A percentile compares a stretch with the other conserved stretches of the same genome.
phyloP scores from a whole-genome alignment of 2,329 filamentous ascomycete genomes.

The Ceratocystis variospora region DNA sequence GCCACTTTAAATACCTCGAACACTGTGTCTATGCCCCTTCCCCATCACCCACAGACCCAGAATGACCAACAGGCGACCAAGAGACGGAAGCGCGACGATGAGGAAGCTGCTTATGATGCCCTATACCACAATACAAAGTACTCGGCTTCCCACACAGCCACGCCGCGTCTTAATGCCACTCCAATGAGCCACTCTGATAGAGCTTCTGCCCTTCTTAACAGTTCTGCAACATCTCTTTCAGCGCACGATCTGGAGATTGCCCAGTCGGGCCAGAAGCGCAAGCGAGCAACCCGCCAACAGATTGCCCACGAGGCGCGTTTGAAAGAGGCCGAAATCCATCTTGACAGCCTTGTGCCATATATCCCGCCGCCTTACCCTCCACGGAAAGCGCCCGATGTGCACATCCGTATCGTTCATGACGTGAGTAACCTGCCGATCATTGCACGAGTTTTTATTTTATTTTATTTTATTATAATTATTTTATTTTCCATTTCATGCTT shows the following conservation, averaged over 20 bases:
- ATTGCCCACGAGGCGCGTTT: constrained; percentile 69
- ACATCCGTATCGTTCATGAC: constrained; percentile 47
- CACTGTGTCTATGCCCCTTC: constrained; percentile 20
- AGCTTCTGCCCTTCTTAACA: constrained; percentile 67
- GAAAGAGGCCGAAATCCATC: constrained; percentile 55
- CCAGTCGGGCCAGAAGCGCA: constrained; percentile 72
- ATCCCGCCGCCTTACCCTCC: constrained; percentile 75
- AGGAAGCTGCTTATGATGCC: constrained; percentile 41
- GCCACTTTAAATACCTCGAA: constrained; percentile 21
- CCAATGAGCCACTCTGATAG: constrained; percentile 63
- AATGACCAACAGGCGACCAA: constrained; percentile 46
- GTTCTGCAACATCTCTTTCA: constrained; percentile 69
- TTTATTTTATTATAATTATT: background rate
- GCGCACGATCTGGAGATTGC: constrained; percentile 51
- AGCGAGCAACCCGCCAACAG: constrained; percentile 63
- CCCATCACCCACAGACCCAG: constrained; percentile 21
- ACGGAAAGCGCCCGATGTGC: constrained; percentile 75
- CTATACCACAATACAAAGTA: constrained; percentile 59
- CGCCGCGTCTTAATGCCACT: constrained; percentile 52
- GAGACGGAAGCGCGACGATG: constrained; percentile 56
- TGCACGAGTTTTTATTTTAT: background rate
- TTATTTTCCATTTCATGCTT: background rate
- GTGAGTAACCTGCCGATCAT: constrained; percentile 33
- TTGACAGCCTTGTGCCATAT: constrained; percentile 64
- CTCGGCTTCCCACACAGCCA: constrained; percentile 57